A percentile compares a stretch with the other conserved stretches of the same genome.
phyloP scores from a whole-genome alignment of 2,329 filamentous ascomycete genomes.

The Metarhizium robertsii region DNA sequence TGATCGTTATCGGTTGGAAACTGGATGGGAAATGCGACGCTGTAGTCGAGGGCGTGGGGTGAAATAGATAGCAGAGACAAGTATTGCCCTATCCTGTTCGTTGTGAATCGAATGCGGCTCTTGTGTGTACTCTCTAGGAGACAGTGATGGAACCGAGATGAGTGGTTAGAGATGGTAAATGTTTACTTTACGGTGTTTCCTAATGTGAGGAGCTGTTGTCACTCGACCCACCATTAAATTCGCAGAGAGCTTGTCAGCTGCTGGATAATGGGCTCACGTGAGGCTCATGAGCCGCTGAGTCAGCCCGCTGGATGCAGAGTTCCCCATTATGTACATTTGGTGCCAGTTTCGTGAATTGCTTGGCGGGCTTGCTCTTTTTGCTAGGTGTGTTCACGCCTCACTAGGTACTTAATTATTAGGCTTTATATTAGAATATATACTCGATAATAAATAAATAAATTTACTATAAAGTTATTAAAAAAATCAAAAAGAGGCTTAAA shows the following conservation, averaged over 20 bases:
- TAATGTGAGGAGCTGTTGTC: background rate
- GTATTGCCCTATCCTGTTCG: background rate
- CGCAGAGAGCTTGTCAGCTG: background rate
- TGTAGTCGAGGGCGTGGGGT: background rate
- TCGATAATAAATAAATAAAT: too few relatives aligned
- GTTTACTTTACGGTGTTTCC: background rate
- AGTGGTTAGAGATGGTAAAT: background rate
- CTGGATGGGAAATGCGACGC: background rate
- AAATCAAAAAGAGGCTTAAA: too few relatives aligned
- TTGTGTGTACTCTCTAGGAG: background rate
- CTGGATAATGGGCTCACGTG: background rate
- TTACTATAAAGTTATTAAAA: too few relatives aligned
- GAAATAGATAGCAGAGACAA: background rate
- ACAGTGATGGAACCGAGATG: background rate
- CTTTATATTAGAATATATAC: too few relatives aligned
- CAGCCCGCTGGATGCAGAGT: background rate
- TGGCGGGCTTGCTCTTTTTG: too few relatives aligned
- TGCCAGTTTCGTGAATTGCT: too few relatives aligned
- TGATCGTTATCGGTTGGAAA: constrained; percentile 11
- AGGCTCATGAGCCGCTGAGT: background rate
- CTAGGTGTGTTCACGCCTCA: too few relatives aligned
- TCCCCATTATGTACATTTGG: too few relatives aligned
- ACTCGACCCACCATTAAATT: background rate
- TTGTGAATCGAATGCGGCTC: background rate
- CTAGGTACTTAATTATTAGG: too few relatives aligned